These are phyloP conservation scores for Ascomycota sp. DNA, from an alignment of 2,329 filamentous ascomycete species.

Conservation along the genomic window DNA sequence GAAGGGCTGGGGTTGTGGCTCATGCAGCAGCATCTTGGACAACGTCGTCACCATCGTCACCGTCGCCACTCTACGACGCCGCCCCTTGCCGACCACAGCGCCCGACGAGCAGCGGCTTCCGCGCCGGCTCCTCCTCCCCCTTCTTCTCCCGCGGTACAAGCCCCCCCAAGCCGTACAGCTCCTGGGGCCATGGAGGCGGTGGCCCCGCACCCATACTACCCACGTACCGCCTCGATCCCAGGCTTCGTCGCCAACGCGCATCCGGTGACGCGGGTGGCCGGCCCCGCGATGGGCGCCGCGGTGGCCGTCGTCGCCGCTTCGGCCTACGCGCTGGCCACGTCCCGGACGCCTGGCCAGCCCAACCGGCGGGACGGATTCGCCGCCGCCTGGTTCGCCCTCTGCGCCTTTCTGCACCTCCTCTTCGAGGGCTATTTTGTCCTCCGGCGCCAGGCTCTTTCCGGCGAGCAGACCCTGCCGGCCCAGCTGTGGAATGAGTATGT, in stretches of 20 bases:
- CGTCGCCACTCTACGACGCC: no score
- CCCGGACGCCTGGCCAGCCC: no score
- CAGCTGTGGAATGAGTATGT: slow-evolving; percentile 91
- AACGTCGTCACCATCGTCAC: no score
- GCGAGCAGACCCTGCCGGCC: slow-evolving; percentile 51
- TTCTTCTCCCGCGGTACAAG: no score
- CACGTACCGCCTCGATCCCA: slow-evolving; percentile 19
- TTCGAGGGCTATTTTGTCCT: slow-evolving; percentile 51
- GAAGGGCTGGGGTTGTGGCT: no score
- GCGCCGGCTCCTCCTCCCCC: no score
- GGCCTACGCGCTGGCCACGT: no score
- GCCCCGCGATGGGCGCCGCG: slow-evolving; percentile 14
- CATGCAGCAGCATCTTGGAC: no score
- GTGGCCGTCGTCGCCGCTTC: slow-evolving; percentile 14
- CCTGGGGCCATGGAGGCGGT: no score
- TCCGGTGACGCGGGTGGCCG: slow-evolving; percentile 17
- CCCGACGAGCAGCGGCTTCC: no score
- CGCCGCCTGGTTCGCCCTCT: slow-evolving; percentile 33
- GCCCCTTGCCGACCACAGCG: no score
- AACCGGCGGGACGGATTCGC: slow-evolving; percentile 21
- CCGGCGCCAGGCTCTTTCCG: slow-evolving; percentile 44
- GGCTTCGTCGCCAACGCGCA: slow-evolving; percentile 24
- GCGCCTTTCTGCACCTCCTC: slow-evolving; percentile 47
- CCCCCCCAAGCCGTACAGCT: no score
- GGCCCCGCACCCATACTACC: slow-evolving; percentile 28